Percentiles rank a stretch among this genome's conserved stretches.
phyloP scores from a whole-genome alignment of 1,284 basidiomycete genomes.

The Cryptococcus wingfieldii region DNA sequence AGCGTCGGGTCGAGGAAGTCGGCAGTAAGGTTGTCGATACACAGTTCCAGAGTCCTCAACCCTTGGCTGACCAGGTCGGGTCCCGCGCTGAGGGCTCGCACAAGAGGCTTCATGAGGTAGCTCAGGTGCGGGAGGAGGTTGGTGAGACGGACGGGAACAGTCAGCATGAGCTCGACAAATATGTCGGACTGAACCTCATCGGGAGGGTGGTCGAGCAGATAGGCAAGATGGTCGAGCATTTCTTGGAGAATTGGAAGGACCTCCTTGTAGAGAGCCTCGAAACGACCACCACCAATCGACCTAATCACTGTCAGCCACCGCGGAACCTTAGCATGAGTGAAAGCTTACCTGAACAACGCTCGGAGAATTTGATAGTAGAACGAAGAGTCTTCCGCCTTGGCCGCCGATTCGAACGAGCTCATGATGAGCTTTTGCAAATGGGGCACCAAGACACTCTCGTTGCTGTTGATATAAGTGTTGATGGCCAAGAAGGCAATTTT shows the following conservation, averaged over 20 bases:
- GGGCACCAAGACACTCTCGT: constrained; percentile 87
- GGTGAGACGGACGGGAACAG: constrained; percentile 91
- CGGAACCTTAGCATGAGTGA: background rate
- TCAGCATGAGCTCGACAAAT: constrained; percentile 95
- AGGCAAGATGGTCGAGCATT: constrained; percentile 91
- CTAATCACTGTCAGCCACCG: constrained; percentile 14
- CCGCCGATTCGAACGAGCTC: constrained; percentile 92
- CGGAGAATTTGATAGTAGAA: constrained; percentile 95
- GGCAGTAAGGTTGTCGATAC: constrained; percentile 97
- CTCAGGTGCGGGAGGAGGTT: constrained; percentile 93
- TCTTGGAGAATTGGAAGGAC: constrained; percentile 93
- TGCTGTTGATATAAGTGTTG: constrained; percentile 67
- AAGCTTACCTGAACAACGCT: constrained; percentile 72
- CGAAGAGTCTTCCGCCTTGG: constrained; percentile 82
- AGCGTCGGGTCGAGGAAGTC: constrained; percentile 98
- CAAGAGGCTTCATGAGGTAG: constrained; percentile 95
- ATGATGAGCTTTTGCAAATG: constrained; percentile 93
- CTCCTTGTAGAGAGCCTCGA: constrained; percentile 94
- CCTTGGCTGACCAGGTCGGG: constrained; percentile 94
- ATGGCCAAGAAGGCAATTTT: constrained; percentile 96
- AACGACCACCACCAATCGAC: constrained; percentile 94
- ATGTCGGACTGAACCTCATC: constrained; percentile 70
- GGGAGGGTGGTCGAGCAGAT: constrained; percentile 78
- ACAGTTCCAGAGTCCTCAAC: constrained; percentile 93
- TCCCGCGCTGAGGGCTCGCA: constrained; percentile 80